phyloP scores from a whole-genome alignment of 257 asterid species.

The Asclepias syriaca region DNA sequence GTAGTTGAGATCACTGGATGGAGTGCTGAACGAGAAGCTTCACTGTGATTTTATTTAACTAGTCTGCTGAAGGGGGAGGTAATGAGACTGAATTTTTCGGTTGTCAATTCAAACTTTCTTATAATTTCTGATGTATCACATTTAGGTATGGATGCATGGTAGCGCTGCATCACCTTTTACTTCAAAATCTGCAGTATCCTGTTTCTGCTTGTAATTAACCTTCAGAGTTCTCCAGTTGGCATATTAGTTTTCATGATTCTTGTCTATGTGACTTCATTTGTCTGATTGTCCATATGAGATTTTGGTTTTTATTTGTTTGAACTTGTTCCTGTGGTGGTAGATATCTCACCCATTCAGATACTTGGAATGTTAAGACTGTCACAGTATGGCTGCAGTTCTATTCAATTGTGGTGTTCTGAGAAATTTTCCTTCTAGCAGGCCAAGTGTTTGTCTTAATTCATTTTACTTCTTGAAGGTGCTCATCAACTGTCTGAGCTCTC shows the following conservation, averaged over 20 bases:
- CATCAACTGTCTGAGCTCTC: background rate
- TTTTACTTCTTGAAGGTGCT: background rate
- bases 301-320: background rate
- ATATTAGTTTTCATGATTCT: background rate
- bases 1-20: conserved; percentile 13
- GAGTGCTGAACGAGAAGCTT: conserved; percentile 18
- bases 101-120: conserved; percentile 9
- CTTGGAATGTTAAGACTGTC: background rate
- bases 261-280: background rate
- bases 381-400: background rate
- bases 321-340: background rate
- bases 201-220: conserved; percentile 7
- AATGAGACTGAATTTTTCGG: conserved; percentile 20
- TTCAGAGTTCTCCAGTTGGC: background rate
- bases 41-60: conserved; percentile 12
- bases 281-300: background rate
- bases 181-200: conserved; percentile 2
- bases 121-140: background rate
- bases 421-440: background rate
- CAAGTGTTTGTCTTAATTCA: background rate
- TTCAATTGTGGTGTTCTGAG: background rate
- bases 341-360: background rate
- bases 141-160: conserved; percentile 2
- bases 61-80: conserved; percentile 29
- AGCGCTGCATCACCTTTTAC: background rate